These are phyloP conservation scores for Rhizoclosmatium sp. DNA, from an alignment of 192 early-diverging fungal species.

Conservation along the genomic window DNA sequence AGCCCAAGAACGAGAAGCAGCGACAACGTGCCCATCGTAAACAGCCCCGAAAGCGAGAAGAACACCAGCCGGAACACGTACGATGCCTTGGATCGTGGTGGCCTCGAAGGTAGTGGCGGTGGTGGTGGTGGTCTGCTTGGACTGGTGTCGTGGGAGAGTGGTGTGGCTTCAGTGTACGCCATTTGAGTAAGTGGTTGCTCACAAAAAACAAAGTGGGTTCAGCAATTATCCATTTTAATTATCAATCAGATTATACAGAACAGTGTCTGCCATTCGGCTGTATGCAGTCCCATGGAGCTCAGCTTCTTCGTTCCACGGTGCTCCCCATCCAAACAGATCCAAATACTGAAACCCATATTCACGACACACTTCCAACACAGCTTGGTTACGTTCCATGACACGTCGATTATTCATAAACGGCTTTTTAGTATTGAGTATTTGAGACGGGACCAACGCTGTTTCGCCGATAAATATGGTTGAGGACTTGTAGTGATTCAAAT, in stretches of 20 bases:
- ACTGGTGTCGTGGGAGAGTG: too few species aligned
- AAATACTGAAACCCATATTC: neutral
- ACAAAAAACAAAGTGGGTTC: too few species aligned
- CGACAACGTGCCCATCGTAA: neutral
- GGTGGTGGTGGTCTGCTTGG: too few species aligned
- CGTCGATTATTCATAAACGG: neutral
- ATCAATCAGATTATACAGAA: too few species aligned
- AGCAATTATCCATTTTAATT: too few species aligned
- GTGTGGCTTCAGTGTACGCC: too few species aligned
- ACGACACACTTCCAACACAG: neutral
- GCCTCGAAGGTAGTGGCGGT: too few species aligned
- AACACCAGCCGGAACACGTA: neutral
- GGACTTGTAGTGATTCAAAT: neutral
- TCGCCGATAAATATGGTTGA: neutral
- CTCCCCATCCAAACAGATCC: neutral
- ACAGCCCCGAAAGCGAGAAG: neutral
- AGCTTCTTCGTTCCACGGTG: neutral
- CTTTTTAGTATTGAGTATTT: neutral
- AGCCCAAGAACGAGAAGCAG: conserved; percentile 12
- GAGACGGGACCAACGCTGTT: neutral
- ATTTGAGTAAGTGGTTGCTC: too few species aligned
- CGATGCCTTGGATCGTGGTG: neutral
- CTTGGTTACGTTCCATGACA: neutral
- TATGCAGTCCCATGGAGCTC: too few species aligned
- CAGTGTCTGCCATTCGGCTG: too few species aligned